Percentiles rank a stretch among this genome's conserved stretches.
phyloP scores from a whole-genome alignment of 2,329 filamentous ascomycete genomes.

The Coleophoma eucalyptorum region DNA sequence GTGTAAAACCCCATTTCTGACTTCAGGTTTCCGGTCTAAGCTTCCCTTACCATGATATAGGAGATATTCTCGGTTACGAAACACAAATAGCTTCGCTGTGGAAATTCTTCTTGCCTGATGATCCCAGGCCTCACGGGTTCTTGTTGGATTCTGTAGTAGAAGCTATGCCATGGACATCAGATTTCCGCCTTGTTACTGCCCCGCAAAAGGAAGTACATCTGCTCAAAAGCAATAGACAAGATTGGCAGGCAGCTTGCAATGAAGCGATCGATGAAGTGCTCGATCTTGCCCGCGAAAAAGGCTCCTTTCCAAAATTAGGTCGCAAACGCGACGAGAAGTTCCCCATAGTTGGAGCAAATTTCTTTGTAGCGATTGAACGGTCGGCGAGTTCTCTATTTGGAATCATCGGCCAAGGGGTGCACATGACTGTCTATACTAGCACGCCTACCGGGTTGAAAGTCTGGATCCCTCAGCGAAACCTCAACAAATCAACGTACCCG shows the following conservation, averaged over 20 bases:
- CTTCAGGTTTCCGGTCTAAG: not conserved
- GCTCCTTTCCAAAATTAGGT: not conserved
- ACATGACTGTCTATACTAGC: slow-evolving; percentile 69
- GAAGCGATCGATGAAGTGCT: slow-evolving; percentile 1
- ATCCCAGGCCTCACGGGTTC: slow-evolving; percentile 1
- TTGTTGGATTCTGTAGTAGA: slow-evolving; percentile 2
- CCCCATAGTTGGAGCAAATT: slow-evolving; percentile 4
- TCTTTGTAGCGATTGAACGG: slow-evolving; percentile 63
- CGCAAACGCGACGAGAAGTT: slow-evolving; percentile 6
- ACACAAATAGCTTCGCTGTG: slow-evolving; percentile 19
- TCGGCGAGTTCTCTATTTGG: slow-evolving; percentile 69
- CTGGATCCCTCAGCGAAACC: slow-evolving; percentile 76
- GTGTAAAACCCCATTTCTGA: not conserved
- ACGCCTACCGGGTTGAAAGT: slow-evolving; percentile 59
- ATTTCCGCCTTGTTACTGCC: slow-evolving; percentile 2
- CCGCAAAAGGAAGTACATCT: slow-evolving; percentile 2
- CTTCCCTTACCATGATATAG: not conserved
- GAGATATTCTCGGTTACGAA: not conserved
- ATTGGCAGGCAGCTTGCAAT: not conserved
- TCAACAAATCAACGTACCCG: slow-evolving; percentile 77
- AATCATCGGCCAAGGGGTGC: slow-evolving; percentile 70
- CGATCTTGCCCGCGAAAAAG: not conserved
- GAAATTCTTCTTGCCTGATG: slow-evolving; percentile 6
- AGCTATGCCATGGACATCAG: slow-evolving; percentile 6
- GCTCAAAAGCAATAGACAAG: not conserved